Evolutionary conservation across 192 early-diverging fungal genomes (phyloP).

Genomic region (Powellomyces hirtus): DNA sequence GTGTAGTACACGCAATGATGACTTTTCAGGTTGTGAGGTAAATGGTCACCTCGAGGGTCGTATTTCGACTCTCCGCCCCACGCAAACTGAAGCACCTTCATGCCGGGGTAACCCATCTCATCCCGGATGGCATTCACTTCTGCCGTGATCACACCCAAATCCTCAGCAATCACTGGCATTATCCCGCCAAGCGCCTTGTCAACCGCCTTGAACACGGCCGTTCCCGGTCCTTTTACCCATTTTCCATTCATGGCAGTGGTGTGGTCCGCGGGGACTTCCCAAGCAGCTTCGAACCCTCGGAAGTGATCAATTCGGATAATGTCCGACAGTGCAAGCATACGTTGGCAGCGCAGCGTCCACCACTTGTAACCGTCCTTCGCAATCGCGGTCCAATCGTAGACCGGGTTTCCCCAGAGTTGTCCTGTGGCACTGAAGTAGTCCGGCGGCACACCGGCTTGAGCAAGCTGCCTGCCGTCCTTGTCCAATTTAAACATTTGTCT

Average conservation of each 20-base stretch:
- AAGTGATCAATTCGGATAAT: conserved; percentile 29
- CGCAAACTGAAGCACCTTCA: conserved; percentile 31
- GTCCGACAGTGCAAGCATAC: conserved; percentile 17
- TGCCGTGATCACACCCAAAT: conserved; percentile 18
- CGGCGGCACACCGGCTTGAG: conserved; percentile 25
- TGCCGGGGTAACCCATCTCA: conserved; percentile 23
- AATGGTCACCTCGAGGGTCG: conserved; percentile 12
- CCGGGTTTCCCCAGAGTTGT: conserved; percentile 29
- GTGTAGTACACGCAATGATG: conserved; percentile 26
- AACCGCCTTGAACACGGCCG: conserved; percentile 20
- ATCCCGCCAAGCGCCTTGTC: conserved; percentile 4
- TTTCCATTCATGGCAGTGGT: conserved; percentile 19
- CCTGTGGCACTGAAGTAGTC: conserved; percentile 28
- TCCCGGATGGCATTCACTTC: conserved; percentile 18
- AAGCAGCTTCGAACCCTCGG: conserved; percentile 26
- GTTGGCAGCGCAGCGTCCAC: conserved; percentile 16
- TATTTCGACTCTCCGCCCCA: conserved; percentile 13
- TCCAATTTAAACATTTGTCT: conserved; percentile 18
- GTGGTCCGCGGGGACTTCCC: conserved; percentile 24
- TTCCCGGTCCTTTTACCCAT: conserved; percentile 26
- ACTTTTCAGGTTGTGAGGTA: conserved; percentile 13
- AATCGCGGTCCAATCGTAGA: conserved; percentile 26
- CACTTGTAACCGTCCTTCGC: conserved; percentile 20
- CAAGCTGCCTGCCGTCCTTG: conserved; percentile 19
- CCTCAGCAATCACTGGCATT: conserved; percentile 28